Base-by-base conservation (phyloP, 2,329 filamentous ascomycete species). In the Ascosphaera acerosa region DNA sequence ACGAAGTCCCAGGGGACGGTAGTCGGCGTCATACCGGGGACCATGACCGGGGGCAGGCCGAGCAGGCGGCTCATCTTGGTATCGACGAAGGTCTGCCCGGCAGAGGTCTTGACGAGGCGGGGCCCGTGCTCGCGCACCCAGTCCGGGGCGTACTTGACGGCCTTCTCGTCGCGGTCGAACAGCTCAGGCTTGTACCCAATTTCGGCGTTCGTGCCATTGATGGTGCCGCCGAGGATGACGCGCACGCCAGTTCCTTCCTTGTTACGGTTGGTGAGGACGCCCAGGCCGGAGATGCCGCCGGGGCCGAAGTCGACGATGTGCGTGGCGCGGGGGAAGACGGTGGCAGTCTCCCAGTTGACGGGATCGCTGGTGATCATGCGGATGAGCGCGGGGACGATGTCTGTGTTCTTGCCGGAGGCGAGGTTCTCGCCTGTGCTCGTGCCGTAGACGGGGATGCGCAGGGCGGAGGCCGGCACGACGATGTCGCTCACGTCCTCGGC, bases 51-150 rank as follows among this genome's bases (percentile, higher is more conserved):
- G 6, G 82, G 80, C 3, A 87, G 60, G 42, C 81, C 81, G 12
- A 91, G 59, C 14, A 90, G 59, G 41, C 78, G 66, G 52, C 76
- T 89, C 74, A 92, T 87, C 59, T 91, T 92, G 37, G 87, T 97
- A 50, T 94, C 82, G 29, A 97, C 78, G 42, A 76, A 92, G 2
- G 78, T 91, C 47, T 82, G 67, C 14, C 87, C 87, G 34, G 68
- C 70, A 7, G 82, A 84, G 10, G 77, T 92, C 55, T 78, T 87
- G 43, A 90, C 71, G 27, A 97, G 63, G 36, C 72, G 75, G n/a
- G 89, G 87, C 6, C 84, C 82, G 48, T 87, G 82, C 51, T 92
- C 82, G 54, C 89, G 89, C 35, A 97, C 81, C 89, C 89, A 97
- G 53, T 97, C 80, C 18, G 81, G 74, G 30, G 87, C 84, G 49